These are phyloP conservation scores for Penicillium bialowiezense DNA, from an alignment of 495 filamentous ascomycete genomes.

Conservation along the genomic window DNA sequence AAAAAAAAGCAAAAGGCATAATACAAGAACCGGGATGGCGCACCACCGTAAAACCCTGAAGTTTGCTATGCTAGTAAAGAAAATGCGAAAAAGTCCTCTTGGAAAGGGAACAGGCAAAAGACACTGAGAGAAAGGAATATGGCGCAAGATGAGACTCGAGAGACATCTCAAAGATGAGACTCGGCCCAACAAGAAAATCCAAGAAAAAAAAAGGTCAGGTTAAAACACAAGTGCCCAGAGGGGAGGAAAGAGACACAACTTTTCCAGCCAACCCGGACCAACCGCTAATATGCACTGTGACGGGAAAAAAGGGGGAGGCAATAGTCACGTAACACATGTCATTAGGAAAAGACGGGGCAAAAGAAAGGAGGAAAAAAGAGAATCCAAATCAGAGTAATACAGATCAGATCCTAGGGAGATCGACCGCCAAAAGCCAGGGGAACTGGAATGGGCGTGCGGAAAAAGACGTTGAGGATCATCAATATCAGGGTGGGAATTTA, in stretches of 20 bases:
- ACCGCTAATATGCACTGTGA: slow-evolving; percentile 51
- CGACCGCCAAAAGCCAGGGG: slow-evolving; percentile 2
- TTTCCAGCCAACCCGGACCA: slow-evolving; percentile 40
- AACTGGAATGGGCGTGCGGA: slow-evolving; percentile 8
- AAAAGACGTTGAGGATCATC: slow-evolving; percentile 9
- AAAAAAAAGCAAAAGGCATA: slow-evolving; percentile 5
- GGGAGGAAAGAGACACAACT: slow-evolving; percentile 38
- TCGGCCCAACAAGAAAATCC: slow-evolving; percentile 14
- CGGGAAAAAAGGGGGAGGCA: slow-evolving; percentile 20
- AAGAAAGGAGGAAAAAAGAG: slow-evolving; percentile 7
- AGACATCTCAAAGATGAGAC: slow-evolving; percentile 5
- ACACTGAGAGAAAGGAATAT: slow-evolving; percentile 10
- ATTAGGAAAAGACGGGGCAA: slow-evolving; percentile 30
- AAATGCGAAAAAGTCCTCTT: slow-evolving; percentile 7
- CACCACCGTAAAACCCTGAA: slow-evolving; percentile 21
- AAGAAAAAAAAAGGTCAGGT: slow-evolving; percentile 17
- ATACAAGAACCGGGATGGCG: slow-evolving; percentile 13
- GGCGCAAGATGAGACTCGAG: slow-evolving; percentile 12
- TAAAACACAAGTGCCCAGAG: slow-evolving; percentile 29
- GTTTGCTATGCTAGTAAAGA: slow-evolving; percentile 28
- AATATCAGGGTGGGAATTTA: slow-evolving; percentile 22
- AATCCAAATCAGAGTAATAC: slow-evolving; percentile 46
- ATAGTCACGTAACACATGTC: slow-evolving; percentile 49
- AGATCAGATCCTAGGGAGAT: slow-evolving; percentile 36
- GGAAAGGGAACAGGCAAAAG: too few relatives aligned